phyloP scores from a whole-genome alignment of 2,329 filamentous ascomycete genomes.

The Chlorencoelia australis region DNA sequence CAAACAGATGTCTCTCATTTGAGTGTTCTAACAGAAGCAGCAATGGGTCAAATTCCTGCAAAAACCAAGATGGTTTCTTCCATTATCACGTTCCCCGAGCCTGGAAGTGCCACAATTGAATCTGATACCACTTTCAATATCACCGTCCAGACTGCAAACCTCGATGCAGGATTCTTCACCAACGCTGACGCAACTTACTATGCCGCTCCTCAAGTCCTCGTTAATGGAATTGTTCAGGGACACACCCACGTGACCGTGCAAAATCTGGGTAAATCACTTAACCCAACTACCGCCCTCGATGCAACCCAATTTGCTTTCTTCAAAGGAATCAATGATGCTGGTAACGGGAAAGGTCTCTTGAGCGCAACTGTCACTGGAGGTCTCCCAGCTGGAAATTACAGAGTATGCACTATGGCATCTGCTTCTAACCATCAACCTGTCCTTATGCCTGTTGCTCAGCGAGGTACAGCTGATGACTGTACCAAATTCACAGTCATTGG shows the following conservation, averaged over 20 bases:
- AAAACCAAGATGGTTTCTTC: slow-evolving; percentile 25
- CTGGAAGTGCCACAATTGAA: slow-evolving; percentile 14
- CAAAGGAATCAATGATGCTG: slow-evolving; percentile 33
- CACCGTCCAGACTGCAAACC: slow-evolving; percentile 27
- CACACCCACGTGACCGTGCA: slow-evolving; percentile 33
- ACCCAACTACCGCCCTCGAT: slow-evolving; percentile 24
- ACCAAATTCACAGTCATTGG: slow-evolving; percentile 33
- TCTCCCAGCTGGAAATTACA: slow-evolving; percentile 33
- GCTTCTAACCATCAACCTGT: slow-evolving; percentile 35
- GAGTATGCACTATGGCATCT: slow-evolving; percentile 34
- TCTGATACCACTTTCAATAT: slow-evolving; percentile 26
- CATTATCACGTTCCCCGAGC: slow-evolving; percentile 20
- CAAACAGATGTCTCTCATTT: too few relatives aligned
- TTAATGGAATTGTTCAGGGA: slow-evolving; percentile 28
- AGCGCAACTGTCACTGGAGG: slow-evolving; percentile 30
- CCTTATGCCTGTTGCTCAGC: slow-evolving; percentile 35
- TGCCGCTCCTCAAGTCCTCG: slow-evolving; percentile 28
- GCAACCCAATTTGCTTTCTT: slow-evolving; percentile 31
- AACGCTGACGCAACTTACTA: slow-evolving; percentile 31
- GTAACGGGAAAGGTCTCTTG: slow-evolving; percentile 31
- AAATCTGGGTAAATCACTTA: slow-evolving; percentile 26
- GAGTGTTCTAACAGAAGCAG: slow-evolving; percentile 8
- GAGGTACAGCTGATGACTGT: slow-evolving; percentile 37
- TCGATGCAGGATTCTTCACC: slow-evolving; percentile 31
- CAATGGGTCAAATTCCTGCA: slow-evolving; percentile 27